Conservation (phyloP, 1,139 yeast genomes). For the Yamadazyma friedrichii region DNA sequence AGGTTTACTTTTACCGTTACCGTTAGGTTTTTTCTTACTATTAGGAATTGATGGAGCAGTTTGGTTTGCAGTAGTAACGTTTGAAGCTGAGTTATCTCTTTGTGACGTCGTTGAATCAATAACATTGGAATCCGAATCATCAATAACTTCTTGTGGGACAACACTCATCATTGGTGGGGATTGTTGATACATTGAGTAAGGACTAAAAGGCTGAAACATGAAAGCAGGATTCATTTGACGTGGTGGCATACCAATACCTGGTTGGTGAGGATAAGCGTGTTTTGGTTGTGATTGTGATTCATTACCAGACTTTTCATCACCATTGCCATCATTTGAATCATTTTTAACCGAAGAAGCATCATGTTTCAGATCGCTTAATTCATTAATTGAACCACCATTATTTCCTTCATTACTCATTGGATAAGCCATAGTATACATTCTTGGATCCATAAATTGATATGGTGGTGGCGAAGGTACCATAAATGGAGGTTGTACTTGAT, state of each 20-base stretch:
- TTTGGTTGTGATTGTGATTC: conserved; percentile 1
- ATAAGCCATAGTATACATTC: conserved; percentile 23
- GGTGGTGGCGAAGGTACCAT: conserved; percentile 40
- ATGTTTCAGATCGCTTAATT: background rate
- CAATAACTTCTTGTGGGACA: conserved; percentile 8
- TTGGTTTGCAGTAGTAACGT: conserved; percentile 7
- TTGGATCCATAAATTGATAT: conserved; percentile 40
- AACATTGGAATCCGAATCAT: background rate
- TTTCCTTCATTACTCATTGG: conserved; percentile 21
- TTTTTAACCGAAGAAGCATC: conserved; percentile 11
- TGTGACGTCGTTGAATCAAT: background rate
- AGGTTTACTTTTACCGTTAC: conserved; percentile 1
- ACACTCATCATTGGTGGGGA: conserved; percentile 22
- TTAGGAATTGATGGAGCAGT: background rate
- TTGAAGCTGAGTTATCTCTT: conserved; percentile 3
- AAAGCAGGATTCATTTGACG: conserved; percentile 32
- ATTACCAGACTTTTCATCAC: background rate
- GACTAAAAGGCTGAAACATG: conserved; percentile 51
- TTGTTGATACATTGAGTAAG: conserved; percentile 44
- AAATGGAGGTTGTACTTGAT: conserved; percentile 40
- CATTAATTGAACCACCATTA: conserved; percentile 10
- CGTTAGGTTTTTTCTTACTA: background rate
- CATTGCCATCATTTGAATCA: conserved; percentile 6
- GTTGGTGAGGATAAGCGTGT: conserved; percentile 20
- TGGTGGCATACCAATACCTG: conserved; percentile 44